Evolutionary conservation across 208 protist genomes (phyloP).

Genomic region (Acanthamoeba quina): DNA sequence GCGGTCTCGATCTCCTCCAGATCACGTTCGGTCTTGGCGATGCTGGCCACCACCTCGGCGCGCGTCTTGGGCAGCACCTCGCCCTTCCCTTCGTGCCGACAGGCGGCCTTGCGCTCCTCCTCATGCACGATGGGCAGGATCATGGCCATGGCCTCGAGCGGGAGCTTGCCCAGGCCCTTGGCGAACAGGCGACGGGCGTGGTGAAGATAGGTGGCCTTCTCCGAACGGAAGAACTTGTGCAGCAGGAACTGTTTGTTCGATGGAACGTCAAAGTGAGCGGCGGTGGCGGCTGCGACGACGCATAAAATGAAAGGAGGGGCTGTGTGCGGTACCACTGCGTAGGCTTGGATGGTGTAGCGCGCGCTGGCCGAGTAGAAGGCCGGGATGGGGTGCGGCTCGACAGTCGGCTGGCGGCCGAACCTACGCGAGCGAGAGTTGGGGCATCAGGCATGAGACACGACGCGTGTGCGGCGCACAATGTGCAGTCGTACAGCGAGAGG

Average conservation of each 20-base stretch:
- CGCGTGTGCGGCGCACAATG: too few species aligned
- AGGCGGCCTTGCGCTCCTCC: background rate
- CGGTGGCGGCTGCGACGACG: background rate
- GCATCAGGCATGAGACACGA: background rate
- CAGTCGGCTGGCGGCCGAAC: background rate
- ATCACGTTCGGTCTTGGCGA: background rate
- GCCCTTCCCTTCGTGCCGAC: background rate
- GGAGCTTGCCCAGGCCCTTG: background rate
- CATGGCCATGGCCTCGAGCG: slow-evolving; percentile 9
- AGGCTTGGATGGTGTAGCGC: slow-evolving; percentile 25
- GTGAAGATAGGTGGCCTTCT: background rate
- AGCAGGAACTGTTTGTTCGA: background rate
- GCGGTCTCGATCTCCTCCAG: background rate
- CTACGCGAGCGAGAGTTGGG: background rate
- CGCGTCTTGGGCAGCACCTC: background rate
- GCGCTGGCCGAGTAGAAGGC: background rate
- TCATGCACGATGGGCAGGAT: background rate
- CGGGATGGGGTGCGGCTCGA: background rate
- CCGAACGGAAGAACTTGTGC: background rate
- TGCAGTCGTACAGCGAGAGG: background rate
- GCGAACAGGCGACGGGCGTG: background rate
- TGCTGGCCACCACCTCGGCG: background rate
- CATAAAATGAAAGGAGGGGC: background rate
- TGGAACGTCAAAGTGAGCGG: background rate
- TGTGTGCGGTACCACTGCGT: background rate